These are phyloP conservation scores for Dothideomycetes sp. DNA, from an alignment of 2,329 filamentous ascomycete species.

Conservation along the genomic window DNA sequence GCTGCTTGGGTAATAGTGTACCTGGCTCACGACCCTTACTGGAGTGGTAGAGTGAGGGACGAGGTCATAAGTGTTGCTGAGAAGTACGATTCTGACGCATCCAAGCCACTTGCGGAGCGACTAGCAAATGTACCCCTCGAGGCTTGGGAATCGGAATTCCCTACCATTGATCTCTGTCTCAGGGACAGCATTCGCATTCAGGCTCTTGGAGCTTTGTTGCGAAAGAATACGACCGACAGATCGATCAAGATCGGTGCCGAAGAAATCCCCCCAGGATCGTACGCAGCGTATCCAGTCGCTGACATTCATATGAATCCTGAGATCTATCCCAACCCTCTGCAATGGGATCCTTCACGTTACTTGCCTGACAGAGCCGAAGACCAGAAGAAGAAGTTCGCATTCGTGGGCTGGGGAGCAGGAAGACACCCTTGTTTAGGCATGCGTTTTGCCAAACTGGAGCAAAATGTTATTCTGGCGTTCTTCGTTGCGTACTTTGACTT, in stretches of 20 bases:
- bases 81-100: slow-evolving; percentile 33
- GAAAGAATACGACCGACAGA: slow-evolving; percentile 41
- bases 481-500: slow-evolving; percentile 44
- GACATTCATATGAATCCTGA: slow-evolving; percentile 42
- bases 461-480: slow-evolving; percentile 40
- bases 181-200: slow-evolving; percentile 47
- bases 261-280: slow-evolving; percentile 41
- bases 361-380: slow-evolving; percentile 41
- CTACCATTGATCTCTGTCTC: slow-evolving; percentile 43
- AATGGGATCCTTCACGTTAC: slow-evolving; percentile 45
- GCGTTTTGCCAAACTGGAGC: slow-evolving; percentile 46
- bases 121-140: slow-evolving; percentile 40
- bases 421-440: slow-evolving; percentile 37
- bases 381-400: slow-evolving; percentile 29
- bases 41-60: slow-evolving; percentile 36
- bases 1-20: slow-evolving; percentile 45
- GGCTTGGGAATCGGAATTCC: slow-evolving; percentile 49
- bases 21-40: slow-evolving; percentile 38
- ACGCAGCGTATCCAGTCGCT: slow-evolving; percentile 38
- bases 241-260: slow-evolving; percentile 36
- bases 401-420: slow-evolving; percentile 22
- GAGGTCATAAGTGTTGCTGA: slow-evolving; percentile 41
- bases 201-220: slow-evolving; percentile 40
- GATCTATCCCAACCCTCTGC: slow-evolving; percentile 40
- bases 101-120: slow-evolving; percentile 28